Conservation (phyloP, 169 alveolate genomes). For the Cryptosporidium meleagridis region DNA sequence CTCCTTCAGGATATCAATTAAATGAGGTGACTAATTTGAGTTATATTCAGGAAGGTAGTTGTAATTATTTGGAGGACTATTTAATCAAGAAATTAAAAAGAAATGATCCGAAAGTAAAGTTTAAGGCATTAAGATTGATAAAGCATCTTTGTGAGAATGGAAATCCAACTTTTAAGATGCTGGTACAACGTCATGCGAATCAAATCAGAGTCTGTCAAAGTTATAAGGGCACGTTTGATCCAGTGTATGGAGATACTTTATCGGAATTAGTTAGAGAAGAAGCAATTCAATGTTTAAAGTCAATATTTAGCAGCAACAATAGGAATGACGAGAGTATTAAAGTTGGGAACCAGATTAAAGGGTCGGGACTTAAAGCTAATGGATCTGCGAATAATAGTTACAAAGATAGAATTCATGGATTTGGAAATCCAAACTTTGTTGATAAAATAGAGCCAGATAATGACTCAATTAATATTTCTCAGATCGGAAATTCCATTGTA, state of each 20-base stretch:
- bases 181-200: conserved; percentile 53
- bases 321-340: conserved; percentile 15
- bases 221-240: conserved; percentile 60
- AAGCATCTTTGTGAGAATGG: conserved; percentile 62
- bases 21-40: conserved; percentile 57
- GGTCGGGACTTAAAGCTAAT: neutral
- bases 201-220: conserved; percentile 51
- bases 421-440: conserved; percentile 58
- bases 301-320: conserved; percentile 24
- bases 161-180: conserved; percentile 34
- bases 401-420: conserved; percentile 56
- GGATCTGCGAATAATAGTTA: neutral
- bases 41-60: conserved; percentile 10
- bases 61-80: conserved; percentile 48
- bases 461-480: conserved; percentile 28
- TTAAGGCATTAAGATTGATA: conserved; percentile 40
- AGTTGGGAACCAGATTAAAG: neutral
- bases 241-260: conserved; percentile 60
- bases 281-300: conserved; percentile 43
- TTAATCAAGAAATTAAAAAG: conserved; percentile 46
- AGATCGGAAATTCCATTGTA: conserved; percentile 59
- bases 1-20: conserved; percentile 54
- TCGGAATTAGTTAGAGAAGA: conserved; percentile 72
- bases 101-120: conserved; percentile 38
- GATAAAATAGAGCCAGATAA: conserved; percentile 5